Evolutionary conservation across 106 monocot genomes (phyloP).

Genomic region (Posidonia australis): DNA sequence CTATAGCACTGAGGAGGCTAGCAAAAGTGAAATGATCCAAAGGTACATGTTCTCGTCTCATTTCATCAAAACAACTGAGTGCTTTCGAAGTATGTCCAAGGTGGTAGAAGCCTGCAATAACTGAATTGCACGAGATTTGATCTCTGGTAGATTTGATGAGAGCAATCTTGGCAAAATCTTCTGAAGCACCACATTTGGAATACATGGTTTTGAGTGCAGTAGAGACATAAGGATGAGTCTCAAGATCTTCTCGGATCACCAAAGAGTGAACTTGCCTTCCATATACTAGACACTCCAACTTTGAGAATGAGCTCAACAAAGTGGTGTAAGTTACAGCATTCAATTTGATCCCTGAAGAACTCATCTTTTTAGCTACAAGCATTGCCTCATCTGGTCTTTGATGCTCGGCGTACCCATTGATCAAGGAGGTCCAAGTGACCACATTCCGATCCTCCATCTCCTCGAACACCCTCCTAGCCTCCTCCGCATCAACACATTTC

Average conservation of each 20-base stretch:
- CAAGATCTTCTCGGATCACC: conserved; percentile 26
- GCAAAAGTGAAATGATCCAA: conserved; percentile 40
- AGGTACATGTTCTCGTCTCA: conserved; percentile 27
- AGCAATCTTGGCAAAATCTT: conserved; percentile 25
- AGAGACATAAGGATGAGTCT: conserved; percentile 21
- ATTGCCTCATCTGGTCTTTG: conserved; percentile 23
- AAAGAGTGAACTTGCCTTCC: conserved; percentile 46
- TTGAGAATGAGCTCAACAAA: conserved; percentile 29
- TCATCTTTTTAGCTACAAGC: conserved; percentile 32
- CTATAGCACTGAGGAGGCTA: conserved; percentile 31
- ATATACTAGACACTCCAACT: conserved; percentile 14
- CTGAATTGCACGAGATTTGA: conserved; percentile 29
- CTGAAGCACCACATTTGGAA: conserved; percentile 37
- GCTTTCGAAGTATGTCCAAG: conserved; percentile 21
- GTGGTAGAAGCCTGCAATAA: conserved; percentile 40
- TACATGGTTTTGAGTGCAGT: conserved; percentile 36
- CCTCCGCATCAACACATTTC: conserved; percentile 20
- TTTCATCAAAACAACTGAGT: conserved; percentile 20
- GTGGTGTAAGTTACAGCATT: conserved; percentile 35
- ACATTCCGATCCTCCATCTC: conserved; percentile 44
- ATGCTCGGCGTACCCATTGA: conserved; percentile 26
- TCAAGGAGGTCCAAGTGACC: conserved; percentile 44
- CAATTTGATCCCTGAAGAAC: conserved; percentile 4
- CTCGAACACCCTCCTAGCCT: conserved; percentile 36
- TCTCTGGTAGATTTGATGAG: conserved; percentile 8